Base-by-base conservation (phyloP, 345 rosid species). In the Eucalyptus shirleyi region DNA sequence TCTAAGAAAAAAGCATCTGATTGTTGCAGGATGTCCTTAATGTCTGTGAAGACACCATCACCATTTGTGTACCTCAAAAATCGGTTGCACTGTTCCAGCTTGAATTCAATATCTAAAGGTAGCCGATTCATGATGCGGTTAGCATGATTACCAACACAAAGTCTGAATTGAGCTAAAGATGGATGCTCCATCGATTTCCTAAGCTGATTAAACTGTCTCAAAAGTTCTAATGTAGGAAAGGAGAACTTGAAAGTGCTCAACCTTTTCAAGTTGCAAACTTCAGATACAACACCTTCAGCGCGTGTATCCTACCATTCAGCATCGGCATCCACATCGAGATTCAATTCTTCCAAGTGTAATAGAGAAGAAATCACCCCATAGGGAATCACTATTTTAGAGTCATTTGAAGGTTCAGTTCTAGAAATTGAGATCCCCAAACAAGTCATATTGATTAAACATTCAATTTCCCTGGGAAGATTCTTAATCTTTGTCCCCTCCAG, bases 51-150 rank as follows among this genome's bases (percentile, higher is more conserved):
- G 26, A 82, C 23, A 37, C 50, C 59, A 5, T 34, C 87, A 49
- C 93, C 93, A 88, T 91, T 92, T 53, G 89, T 89, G 62, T 86
- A 91, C 56, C 30, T 56, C 50, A 92, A 89, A 86, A 85, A 90
- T 69, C 65, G 89, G 23, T 90, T 90, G 67, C 88, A 83, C 9
- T 17, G 53, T 65, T 82, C 50, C 16, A 89, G 50, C 50, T 87
- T 44, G 9, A 62, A 65, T 67, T 91, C 90, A 82, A 87, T 80
- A 59, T 90, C 91, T 5, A 7, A 32, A 1, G 94, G 93, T 14
- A 90, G 51, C 42, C 89, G 88, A 86, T 89, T 83, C 40, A 92
- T 89, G 87, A 90, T 88, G 55, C 93, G 87, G 60, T 50, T 87
- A 30, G 77, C 72, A 72, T 83, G 89, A 55, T 18, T 30, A 8